These are phyloP conservation scores for Cladophialophora bantiana DNA, from an alignment of 2,329 filamentous ascomycete species.

Conservation along the genomic window DNA sequence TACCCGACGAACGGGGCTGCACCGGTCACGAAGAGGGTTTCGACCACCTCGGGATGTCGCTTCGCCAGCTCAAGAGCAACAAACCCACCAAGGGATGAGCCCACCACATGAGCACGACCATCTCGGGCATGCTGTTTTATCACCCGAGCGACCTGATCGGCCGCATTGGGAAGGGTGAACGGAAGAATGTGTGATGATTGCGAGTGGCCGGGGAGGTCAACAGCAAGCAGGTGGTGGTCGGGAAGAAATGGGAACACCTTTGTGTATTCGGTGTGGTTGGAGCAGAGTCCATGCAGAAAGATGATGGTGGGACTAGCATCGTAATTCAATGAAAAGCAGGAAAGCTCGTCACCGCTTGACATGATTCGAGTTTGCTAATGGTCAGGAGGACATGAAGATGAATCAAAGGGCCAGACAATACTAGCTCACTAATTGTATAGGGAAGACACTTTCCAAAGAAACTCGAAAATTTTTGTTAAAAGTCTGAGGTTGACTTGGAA, in stretches of 20 bases:
- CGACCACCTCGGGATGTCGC: neutral
- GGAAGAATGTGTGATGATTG: neutral
- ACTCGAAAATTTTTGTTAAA: too few relatives aligned
- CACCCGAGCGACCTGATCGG: neutral
- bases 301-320: neutral
- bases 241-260: neutral
- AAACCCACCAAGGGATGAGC: neutral
- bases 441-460: too few relatives aligned
- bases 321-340: neutral
- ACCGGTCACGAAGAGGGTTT: neutral
- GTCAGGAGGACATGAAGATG: too few relatives aligned
- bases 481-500: too few relatives aligned
- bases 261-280: neutral
- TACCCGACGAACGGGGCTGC: neutral
- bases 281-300: constrained; percentile 1
- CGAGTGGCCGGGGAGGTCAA: constrained; percentile 4
- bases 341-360: neutral
- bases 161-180: neutral
- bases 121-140: neutral
- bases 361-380: neutral
- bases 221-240: neutral
- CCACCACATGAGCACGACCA: neutral
- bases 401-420: too few relatives aligned
- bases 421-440: too few relatives aligned
- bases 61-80: neutral